phyloP scores from a whole-genome alignment of 257 asterid genomes.

The Ballota nigra region DNA sequence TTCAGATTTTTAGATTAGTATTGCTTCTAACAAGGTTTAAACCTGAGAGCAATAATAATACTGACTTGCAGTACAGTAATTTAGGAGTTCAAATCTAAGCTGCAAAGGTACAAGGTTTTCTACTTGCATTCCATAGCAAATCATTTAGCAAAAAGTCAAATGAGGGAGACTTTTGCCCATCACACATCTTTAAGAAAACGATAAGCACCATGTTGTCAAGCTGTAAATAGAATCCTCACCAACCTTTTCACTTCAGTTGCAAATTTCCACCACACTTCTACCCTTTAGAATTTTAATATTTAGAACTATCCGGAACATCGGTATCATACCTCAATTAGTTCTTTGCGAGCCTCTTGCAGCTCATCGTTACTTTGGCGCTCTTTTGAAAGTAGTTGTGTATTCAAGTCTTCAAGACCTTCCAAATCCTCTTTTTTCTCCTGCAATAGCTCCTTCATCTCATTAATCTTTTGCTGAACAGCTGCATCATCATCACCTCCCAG shows the following conservation, averaged over 20 bases:
- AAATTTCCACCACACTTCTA: neutral
- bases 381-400: conserved; percentile 37
- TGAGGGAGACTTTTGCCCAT: neutral
- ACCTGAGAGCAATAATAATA: neutral
- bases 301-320: neutral
- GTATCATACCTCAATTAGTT: conserved; percentile 46
- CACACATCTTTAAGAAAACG: conserved; percentile 3
- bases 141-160: neutral
- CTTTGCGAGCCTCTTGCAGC: conserved; percentile 58
- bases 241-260: neutral
- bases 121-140: neutral
- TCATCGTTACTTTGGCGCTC: conserved; percentile 64
- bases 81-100: neutral
- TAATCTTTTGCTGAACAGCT: conserved; percentile 43
- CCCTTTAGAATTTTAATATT: neutral
- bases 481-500: conserved; percentile 55
- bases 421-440: conserved; percentile 38
- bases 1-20: neutral
- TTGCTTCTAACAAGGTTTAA: neutral
- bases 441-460: conserved; percentile 44
- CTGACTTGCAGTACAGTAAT: neutral
- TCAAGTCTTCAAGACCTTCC: conserved; percentile 37
- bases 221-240: neutral
- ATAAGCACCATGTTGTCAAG: neutral
- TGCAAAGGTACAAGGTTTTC: conserved; percentile 1